Conservation (phyloP, 352 stramenopile species). For the Aphanomyces stellatus region DNA sequence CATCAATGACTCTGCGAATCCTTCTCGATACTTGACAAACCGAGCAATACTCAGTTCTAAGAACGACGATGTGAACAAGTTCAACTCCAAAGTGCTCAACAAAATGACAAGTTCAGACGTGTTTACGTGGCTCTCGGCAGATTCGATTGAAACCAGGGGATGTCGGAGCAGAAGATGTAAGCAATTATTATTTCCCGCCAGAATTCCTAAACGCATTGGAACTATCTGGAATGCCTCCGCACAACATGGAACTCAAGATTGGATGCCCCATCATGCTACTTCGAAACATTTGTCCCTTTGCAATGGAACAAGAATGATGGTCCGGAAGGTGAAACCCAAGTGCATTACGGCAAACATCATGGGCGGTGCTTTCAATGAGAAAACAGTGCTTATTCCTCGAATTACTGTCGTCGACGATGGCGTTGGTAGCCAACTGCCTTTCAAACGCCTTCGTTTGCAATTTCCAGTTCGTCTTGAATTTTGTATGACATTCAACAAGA, state of each 20-base stretch:
- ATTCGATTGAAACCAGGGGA: too few species aligned
- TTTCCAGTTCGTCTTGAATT: conserved; percentile 24
- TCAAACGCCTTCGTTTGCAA: conserved; percentile 22
- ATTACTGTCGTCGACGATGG: conserved; percentile 24
- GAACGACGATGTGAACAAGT: not conserved
- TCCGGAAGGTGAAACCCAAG: conserved; percentile 12
- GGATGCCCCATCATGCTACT: conserved; percentile 20
- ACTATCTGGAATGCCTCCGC: conserved; percentile 18
- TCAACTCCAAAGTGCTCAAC: not conserved
- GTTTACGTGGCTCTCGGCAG: too few species aligned
- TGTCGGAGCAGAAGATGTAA: too few species aligned
- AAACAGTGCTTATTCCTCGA: conserved; percentile 11
- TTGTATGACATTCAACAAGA: conserved; percentile 27
- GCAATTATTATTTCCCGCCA: conserved; percentile 4
- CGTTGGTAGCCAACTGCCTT: conserved; percentile 16
- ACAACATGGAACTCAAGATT: conserved; percentile 22
- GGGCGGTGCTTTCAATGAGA: not conserved
- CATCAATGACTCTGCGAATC: not conserved
- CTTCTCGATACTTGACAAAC: too few species aligned
- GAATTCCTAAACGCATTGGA: conserved; percentile 22
- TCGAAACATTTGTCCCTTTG: conserved; percentile 23
- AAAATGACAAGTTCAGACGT: too few species aligned
- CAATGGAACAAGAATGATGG: conserved; percentile 20
- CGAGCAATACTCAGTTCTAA: not conserved
- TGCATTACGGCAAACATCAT: conserved; percentile 18